Base-by-base conservation (phyloP, 2,329 filamentous ascomycete species). In the Ophiosphaerella narmari region DNA sequence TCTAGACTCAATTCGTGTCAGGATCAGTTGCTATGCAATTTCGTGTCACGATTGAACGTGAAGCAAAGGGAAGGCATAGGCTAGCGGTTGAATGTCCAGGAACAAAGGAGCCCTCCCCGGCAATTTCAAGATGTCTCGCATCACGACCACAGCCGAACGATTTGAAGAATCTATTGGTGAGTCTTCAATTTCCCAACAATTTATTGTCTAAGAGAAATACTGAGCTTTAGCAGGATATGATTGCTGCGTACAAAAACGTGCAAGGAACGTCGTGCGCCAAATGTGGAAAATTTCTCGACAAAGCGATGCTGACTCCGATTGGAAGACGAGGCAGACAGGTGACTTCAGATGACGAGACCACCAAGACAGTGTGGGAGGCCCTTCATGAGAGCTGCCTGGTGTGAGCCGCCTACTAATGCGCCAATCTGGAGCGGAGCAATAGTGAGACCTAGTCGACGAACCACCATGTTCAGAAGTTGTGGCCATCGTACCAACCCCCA, bases 191-290 rank as follows among this genome's bases (percentile, higher is more conserved):
- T 9, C 21, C 14, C 23, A n/a, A 16, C 7, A 12, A 11, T 12
- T 4, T 13, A 21, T 14, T 37, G n/a, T 18, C 32, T 31, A 36
- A 35, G 14, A 9, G 31, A 16, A 12, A 54, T 50, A 35, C 56
- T 71, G 42, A 58, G 13, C 26, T 33, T 33, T 29, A 33, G 26
- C 48, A 74, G 72, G 65, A 73, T 50, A 75, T 75, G 72, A 71
- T 75, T 52, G 63, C 63, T 29, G 67, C 71, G n/a, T 75, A 74
- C 51, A 73, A 68, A 39, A 65, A 57, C 9, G 54, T 67, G 23
- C 67, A 66, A 49, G 60, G 55, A 34, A 57, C 49, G 13, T 55
- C 50, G 4, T 75, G 72, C 53, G 63, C 62, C 11, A 72, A 68
- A 55, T 75, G 72, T 48, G 50, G 41, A 3, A 66, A 62, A 26